These are phyloP conservation scores for Paramecium octaurelia DNA, from an alignment of 73 alveolate species.

Conservation along the genomic window DNA sequence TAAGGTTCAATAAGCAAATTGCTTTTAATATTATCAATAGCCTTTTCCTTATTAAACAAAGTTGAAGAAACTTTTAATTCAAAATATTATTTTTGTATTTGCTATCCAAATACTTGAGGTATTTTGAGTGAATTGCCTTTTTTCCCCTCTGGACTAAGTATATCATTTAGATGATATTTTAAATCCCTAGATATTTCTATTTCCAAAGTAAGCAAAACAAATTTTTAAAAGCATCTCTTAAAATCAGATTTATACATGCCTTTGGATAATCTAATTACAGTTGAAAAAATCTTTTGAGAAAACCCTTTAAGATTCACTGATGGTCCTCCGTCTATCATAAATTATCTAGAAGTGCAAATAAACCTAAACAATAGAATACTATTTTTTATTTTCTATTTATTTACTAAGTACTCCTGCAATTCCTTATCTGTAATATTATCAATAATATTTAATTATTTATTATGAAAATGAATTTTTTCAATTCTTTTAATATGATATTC, in stretches of 20 bases:
- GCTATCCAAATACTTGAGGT: not conserved
- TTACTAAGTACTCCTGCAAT: not conserved
- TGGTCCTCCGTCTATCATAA: not conserved
- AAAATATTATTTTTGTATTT: slow-evolving; percentile 13
- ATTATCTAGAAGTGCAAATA: not conserved
- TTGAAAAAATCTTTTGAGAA: not conserved
- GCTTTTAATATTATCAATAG: not conserved
- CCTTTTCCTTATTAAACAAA: not conserved
- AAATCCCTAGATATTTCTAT: not conserved
- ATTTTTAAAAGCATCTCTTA: not conserved
- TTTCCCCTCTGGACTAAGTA: not conserved
- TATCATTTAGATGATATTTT: not conserved
- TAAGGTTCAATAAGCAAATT: not conserved
- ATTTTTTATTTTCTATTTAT: not conserved
- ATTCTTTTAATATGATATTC: slow-evolving; percentile 5
- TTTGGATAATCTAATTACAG: not conserved
- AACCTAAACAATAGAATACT: not conserved
- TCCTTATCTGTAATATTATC: not conserved
- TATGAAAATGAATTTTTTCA: not conserved
- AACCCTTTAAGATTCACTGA: not conserved
- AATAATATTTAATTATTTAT: not conserved
- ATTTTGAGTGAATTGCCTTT: not conserved
- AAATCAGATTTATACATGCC: not conserved
- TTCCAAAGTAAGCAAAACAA: not conserved
- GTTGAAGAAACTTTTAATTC: not conserved